Conservation (phyloP, 257 asterid genomes). For the Rubia yunnanensis region DNA sequence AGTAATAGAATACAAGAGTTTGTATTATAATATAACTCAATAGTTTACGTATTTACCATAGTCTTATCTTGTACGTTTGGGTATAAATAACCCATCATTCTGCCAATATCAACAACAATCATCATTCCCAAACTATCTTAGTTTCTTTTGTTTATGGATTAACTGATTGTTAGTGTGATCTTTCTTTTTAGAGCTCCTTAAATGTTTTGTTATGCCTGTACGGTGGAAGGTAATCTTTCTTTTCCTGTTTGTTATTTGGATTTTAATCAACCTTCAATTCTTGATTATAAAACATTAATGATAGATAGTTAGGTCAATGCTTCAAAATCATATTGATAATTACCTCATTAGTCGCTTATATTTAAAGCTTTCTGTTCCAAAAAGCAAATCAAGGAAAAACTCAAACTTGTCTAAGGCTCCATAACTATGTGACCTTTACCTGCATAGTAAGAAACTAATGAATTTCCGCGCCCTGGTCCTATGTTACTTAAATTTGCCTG, state of each 20-base stretch:
- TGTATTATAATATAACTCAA: no score
- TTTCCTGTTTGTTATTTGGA: slow-evolving; percentile 13
- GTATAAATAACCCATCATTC: no score
- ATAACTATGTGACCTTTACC: neutral
- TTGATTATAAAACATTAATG: neutral
- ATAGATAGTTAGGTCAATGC: slow-evolving; percentile 15
- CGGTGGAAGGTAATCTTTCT: slow-evolving; percentile 16
- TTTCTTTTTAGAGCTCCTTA: neutral
- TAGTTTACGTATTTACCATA: no score
- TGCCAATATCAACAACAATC: no score
- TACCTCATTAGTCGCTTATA: slow-evolving; percentile 8
- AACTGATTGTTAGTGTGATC: neutral
- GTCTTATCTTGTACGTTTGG: no score
- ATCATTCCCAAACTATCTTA: no score
- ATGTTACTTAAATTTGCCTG: no score
- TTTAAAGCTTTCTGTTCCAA: slow-evolving; percentile 1
- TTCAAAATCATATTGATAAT: slow-evolving; percentile 10
- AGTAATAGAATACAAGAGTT: no score
- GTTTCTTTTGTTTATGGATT: no score
- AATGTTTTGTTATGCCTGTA: slow-evolving; percentile 6
- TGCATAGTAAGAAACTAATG: neutral
- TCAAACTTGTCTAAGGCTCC: neutral
- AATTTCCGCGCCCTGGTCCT: no score
- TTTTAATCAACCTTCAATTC: slow-evolving; percentile 10
- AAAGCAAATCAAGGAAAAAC: neutral